Evolutionary conservation across 371 early-diverging fungal genomes (phyloP), one percentile per base, ranked within the genome.

Genomic region (Nematocida sp.): DNA sequence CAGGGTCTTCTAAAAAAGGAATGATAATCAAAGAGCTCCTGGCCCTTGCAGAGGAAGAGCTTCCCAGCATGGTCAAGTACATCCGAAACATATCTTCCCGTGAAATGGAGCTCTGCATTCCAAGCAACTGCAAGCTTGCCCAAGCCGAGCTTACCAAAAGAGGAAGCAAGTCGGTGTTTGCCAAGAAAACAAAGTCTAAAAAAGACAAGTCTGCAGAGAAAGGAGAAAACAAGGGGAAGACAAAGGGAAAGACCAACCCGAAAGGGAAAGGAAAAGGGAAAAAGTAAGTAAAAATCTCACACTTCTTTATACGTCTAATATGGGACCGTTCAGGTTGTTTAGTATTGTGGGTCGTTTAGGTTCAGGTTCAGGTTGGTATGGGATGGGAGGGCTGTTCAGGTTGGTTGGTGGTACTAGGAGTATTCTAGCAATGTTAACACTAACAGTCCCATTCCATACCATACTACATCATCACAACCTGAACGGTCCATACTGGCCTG

Each of bases 1-100:
- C 96, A 2, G 99, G 97, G n/a, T 81, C 87, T 15, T 81, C 90
- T 77, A 97, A 96, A 80, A 91, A 92, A 83, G 96, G 96, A 60
- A 94, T 93, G 84, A 89, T 82, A 2, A 79, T 78, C 7, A 83
- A 84, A 60, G 63, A 66, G 19, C 46, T 83, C 17, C 55, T 76
- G 15, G 74, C 74, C 4, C 60, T 76, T 13, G 40, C 74, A 38
- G 48, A 70, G 48, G 46, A 29, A 48, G 74, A 70, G 15, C 32
- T 5, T 0, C 74, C 58, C 11, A 19, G 17, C 0, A 25, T 25
- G 15, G 5, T 46, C 11, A 70, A 70, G 43, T 70, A 27, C 63
- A 50, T 70, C 17, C 25, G 37, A 36, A 70, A 51, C 60, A 70
- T 70, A 11, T 23, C 40, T 29, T 50, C 32, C 11, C 65, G 63